These are phyloP conservation scores for Zygoascus meyerae DNA, from an alignment of 1,139 yeast genomes.

Conservation along the genomic window DNA sequence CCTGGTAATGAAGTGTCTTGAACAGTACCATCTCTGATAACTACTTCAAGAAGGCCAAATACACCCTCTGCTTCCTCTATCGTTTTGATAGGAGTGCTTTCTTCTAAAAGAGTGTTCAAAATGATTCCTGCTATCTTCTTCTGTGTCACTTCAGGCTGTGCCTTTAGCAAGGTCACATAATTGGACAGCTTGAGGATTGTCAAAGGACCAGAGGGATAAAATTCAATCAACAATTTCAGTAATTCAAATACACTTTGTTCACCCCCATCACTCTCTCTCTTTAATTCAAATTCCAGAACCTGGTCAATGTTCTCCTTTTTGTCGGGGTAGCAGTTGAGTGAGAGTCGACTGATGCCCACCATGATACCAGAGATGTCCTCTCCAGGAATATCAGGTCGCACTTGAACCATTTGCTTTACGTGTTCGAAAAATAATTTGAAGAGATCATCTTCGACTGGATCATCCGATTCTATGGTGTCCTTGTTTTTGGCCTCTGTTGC, in stretches of 20 bases:
- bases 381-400: constrained; percentile 58
- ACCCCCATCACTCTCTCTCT: constrained; percentile 18
- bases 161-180: constrained; percentile 33
- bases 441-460: constrained; percentile 29
- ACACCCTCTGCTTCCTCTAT: constrained; percentile 35
- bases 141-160: constrained; percentile 36
- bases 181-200: constrained; percentile 34
- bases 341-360: constrained; percentile 57
- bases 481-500: constrained; percentile 12
- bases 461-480: constrained; percentile 12
- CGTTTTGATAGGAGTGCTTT: constrained; percentile 24
- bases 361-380: constrained; percentile 62
- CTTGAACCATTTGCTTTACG: constrained; percentile 47
- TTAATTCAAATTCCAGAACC: constrained; percentile 54
- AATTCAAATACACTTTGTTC: constrained; percentile 50
- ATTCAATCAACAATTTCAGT: constrained; percentile 52
- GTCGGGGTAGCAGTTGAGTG: constrained; percentile 62
- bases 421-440: constrained; percentile 64
- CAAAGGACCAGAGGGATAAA: constrained; percentile 30
- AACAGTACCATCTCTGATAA: constrained; percentile 28
- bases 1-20: constrained; percentile 16
- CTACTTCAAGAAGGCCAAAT: constrained; percentile 35
- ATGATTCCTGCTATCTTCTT: constrained; percentile 35
- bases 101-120: constrained; percentile 30
- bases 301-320: constrained; percentile 55